These are phyloP conservation scores for Purpureocillium lavendulum DNA, from an alignment of 2,329 filamentous ascomycete species.

Conservation along the genomic window DNA sequence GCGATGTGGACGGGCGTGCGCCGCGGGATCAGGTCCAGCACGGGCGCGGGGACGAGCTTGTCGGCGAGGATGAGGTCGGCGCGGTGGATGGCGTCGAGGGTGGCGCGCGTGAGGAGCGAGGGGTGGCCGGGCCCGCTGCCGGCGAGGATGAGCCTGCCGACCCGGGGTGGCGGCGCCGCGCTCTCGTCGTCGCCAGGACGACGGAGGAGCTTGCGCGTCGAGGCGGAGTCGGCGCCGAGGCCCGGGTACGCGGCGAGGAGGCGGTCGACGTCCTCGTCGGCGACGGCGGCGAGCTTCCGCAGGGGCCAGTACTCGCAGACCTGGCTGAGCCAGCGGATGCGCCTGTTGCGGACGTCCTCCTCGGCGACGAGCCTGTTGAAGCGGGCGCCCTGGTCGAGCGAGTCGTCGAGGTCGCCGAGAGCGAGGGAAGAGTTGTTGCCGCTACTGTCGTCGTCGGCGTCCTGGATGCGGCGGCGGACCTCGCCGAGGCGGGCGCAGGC, in stretches of 20 bases:
- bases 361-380: slow-evolving; percentile 81
- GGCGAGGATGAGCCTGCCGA: slow-evolving; percentile 74
- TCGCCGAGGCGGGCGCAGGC: slow-evolving; percentile 73
- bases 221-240: slow-evolving; percentile 13
- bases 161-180: slow-evolving; percentile 15
- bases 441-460: too few species aligned
- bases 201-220: too few species aligned
- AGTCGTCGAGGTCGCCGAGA: slow-evolving; percentile 43
- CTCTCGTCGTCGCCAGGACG: slow-evolving; percentile 11
- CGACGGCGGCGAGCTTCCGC: slow-evolving; percentile 68
- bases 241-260: slow-evolving; percentile 66
- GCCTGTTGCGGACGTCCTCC: slow-evolving; percentile 65
- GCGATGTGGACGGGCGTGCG: slow-evolving; percentile 86
- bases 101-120: slow-evolving; percentile 78
- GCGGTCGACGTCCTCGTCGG: slow-evolving; percentile 67
- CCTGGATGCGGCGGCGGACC: slow-evolving; percentile 60
- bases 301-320: slow-evolving; percentile 99
- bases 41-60: slow-evolving; percentile 76
- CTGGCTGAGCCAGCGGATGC: slow-evolving; percentile 89
- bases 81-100: slow-evolving; percentile 63
- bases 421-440: too few species aligned
- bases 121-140: slow-evolving; percentile 91
- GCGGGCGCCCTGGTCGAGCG: slow-evolving; percentile 63
- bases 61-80: slow-evolving; percentile 78
- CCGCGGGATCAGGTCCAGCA: slow-evolving; percentile 83